Conservation (phyloP, 805 yeast species). For the Candida gorgasii region DNA sequence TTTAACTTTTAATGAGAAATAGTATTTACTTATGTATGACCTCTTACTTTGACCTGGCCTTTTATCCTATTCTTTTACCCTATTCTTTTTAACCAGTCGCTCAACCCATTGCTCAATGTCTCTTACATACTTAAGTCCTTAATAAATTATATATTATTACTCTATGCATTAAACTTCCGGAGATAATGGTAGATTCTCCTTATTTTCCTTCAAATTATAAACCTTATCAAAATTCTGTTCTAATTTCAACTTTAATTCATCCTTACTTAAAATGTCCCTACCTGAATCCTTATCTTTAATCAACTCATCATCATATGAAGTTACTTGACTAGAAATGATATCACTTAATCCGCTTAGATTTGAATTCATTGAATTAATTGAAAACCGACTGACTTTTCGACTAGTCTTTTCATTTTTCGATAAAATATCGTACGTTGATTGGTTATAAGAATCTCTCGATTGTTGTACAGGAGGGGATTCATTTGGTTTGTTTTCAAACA, state of each 20-base stretch:
- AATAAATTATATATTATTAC: background rate
- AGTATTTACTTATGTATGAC: too few relatives aligned
- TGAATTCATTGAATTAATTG: conserved; percentile 51
- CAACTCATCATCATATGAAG: conserved; percentile 22
- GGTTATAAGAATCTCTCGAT: conserved; percentile 34
- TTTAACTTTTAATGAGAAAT: too few relatives aligned
- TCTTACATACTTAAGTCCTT: too few relatives aligned
- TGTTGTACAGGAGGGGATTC: background rate
- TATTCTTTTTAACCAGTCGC: too few relatives aligned
- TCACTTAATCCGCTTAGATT: conserved; percentile 49
- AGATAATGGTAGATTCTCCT: background rate
- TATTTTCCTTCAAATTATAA: conserved; percentile 27
- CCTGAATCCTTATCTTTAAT: conserved; percentile 11
- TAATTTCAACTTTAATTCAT: conserved; percentile 32
- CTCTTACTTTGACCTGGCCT: too few relatives aligned
- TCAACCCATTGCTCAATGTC: too few relatives aligned
- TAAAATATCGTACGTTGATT: conserved; percentile 36
- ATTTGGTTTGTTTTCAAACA: conserved; percentile 30
- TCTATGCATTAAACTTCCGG: too few relatives aligned
- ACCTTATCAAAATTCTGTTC: conserved; percentile 42
- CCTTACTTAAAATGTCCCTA: conserved; percentile 24
- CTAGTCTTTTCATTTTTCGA: conserved; percentile 20
- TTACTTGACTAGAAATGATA: conserved; percentile 48
- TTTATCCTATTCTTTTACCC: too few relatives aligned
- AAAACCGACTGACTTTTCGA: conserved; percentile 40